Percentiles rank a stretch among this genome's conserved stretches.
Evolutionary conservation across 75 land plant species (phyloP).

Genomic region (Sequoiadendron giganteum): DNA sequence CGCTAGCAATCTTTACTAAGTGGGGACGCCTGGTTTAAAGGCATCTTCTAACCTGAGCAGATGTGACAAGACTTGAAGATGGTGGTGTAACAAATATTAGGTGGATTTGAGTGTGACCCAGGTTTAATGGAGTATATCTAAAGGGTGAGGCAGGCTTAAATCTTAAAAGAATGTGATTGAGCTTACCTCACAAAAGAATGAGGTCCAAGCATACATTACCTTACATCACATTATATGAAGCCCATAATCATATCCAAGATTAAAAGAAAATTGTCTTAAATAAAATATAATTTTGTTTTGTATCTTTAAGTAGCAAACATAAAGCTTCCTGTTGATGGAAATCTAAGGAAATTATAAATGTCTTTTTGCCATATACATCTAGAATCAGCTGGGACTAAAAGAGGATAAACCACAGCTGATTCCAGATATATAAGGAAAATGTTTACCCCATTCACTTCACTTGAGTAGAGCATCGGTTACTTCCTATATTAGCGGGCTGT

Average conservation of each 20-base stretch:
- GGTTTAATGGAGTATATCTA: background rate
- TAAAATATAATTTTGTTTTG: background rate
- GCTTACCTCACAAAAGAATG: background rate
- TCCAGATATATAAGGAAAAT: too few relatives aligned
- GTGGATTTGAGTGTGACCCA: background rate
- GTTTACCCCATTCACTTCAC: too few relatives aligned
- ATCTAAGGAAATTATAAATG: too few relatives aligned
- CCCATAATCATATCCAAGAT: background rate
- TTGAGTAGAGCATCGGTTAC: too few relatives aligned
- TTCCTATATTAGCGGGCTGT: background rate
- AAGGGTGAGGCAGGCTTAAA: background rate
- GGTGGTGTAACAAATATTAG: background rate
- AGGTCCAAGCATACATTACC: too few relatives aligned
- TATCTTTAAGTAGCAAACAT: background rate
- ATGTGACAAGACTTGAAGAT: background rate
- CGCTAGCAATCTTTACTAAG: background rate
- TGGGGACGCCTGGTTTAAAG: background rate
- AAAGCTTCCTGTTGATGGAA: background rate
- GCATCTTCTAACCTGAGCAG: background rate
- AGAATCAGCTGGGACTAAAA: too few relatives aligned
- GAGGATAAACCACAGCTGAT: too few relatives aligned
- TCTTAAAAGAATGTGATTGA: background rate
- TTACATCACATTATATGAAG: background rate
- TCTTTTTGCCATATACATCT: too few relatives aligned
- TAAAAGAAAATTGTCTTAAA: too few relatives aligned